Base-by-base conservation (phyloP, 2,329 filamentous ascomycete genomes). In the Raffaelea arxii region DNA sequence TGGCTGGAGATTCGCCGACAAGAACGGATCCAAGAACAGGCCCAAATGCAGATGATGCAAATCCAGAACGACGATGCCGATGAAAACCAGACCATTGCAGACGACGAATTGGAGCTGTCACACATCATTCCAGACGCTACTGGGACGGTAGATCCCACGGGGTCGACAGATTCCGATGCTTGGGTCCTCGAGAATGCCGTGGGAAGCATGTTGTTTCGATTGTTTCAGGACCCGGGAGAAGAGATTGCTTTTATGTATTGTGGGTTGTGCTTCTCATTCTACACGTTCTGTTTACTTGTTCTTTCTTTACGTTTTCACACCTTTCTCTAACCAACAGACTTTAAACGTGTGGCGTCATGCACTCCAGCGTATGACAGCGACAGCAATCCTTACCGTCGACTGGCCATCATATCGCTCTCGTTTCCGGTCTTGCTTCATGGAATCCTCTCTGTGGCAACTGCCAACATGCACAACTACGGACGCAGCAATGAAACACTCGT, bases 361-460 rank as follows among this genome's bases (percentile, higher is more conserved):
- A n/a, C n/a, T n/a, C 39, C 19, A 16, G 39, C 39, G 23, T 41
- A 16, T 18, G 27, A 30, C 27, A 9, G 9, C 18, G 4, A 22
- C 22, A 19, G 22, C 39, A 41, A 41, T 18, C 39, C 39, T 6
- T 46, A 46, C 36, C 35, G 37, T 16, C 19, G 30, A 24, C 23
- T 46, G 21, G 27, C 44, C 14, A 25, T 19, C 18, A 36, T 46
- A 12, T 22, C 44, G n/a, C 44, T 46, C 11, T 22, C 44, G 18
- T 46, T 37, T 36, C 44, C 44, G 16, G 37, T 46, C 16, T 37
- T 46, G 16, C 38, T 46, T 21, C 36, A 46, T 37, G 41, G 36
- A 22, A 46, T 46, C 36, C 24, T 46, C 36, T 46, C 44, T 16
- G 18, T 46, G 21, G 44, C 44, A 16, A 46, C 44, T n/a, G 37